Base-by-base conservation (phyloP, 75 land plant species). In the Picea glauca region DNA sequence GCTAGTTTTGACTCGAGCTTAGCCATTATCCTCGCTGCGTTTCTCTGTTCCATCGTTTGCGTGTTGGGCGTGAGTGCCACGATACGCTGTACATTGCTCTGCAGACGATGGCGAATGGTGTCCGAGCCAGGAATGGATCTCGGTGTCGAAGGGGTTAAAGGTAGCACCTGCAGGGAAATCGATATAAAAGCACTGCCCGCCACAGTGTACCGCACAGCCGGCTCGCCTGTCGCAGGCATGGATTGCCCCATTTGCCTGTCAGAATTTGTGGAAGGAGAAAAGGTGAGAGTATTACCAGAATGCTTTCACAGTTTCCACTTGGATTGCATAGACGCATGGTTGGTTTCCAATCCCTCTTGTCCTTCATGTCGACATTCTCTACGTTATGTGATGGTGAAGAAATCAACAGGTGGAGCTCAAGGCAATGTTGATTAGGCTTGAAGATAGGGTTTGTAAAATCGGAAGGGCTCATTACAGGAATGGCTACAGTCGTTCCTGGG, bases 301-400 rank as follows among this genome's bases (percentile, higher is more conserved):
- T 92, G 94, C 83, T 74, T 78, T 77, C 94, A 92, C 63, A 87
- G 89, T n/a, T 92, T 90, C 82, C 94, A 92, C 62, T 77, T 78
- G 14, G 72, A 72, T 57, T 92, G 94, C 86, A 82, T 92, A 13
- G 93, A 92, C 64, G 78, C 82, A 79, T 92, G 94, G 94, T 90
- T 92, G 17, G 77, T 17, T 33, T 79, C 86, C 0, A 88, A 86
- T 76, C 81, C 92, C 6, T 90, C 94, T 0, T 92, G 94, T 79
- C 94, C 94, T 15, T 88, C 82, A 8, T 92, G 94, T 74, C 43
- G 94, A 40, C 81, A 80, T 15, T 77, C 84, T 68, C 77, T 89
- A 26, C 46, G 83, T 6, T 7, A 6, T 46, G 54, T 46, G 0
- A 6, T 46, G 54, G 7, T 8, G 9, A 46, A 46, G 54, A 46